Evolutionary conservation across 208 protist species (phyloP).

Genomic region (Trypanosoma vivax): DNA sequence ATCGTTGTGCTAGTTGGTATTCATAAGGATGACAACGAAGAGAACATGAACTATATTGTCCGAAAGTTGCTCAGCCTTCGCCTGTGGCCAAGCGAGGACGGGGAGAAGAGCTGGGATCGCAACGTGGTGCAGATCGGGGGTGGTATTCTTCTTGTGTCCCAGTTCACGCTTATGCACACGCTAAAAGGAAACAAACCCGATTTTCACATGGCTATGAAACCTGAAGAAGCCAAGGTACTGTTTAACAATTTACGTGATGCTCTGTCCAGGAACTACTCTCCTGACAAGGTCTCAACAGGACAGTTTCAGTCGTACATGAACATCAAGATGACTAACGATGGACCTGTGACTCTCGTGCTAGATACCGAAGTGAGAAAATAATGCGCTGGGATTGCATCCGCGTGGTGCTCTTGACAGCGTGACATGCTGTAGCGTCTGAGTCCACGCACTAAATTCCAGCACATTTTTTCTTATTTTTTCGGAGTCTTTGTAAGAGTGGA

Average conservation of each 20-base stretch:
- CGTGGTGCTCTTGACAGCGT: no score
- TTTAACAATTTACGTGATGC: slow-evolving; percentile 72
- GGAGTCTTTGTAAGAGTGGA: no score
- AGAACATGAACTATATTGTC: slow-evolving; percentile 75
- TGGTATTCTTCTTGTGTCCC: slow-evolving; percentile 80
- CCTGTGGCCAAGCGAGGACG: slow-evolving; percentile 61
- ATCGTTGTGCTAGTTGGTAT: slow-evolving; percentile 85
- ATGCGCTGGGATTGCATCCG: no score
- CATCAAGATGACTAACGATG: slow-evolving; percentile 77
- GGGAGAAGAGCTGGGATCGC: slow-evolving; percentile 60
- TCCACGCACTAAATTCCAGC: no score
- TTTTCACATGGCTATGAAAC: slow-evolving; percentile 87
- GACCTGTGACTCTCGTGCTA: slow-evolving; percentile 82
- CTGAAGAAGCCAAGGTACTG: slow-evolving; percentile 55
- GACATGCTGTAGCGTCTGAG: no score
- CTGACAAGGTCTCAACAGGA: slow-evolving; percentile 69
- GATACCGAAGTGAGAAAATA: slow-evolving; percentile 42
- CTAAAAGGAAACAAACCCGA: slow-evolving; percentile 89
- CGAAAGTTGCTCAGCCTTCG: slow-evolving; percentile 71
- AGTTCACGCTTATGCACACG: slow-evolving; percentile 88
- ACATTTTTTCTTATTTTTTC: no score
- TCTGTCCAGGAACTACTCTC: slow-evolving; percentile 38
- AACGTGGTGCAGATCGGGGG: slow-evolving; percentile 82
- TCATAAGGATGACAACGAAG: slow-evolving; percentile 47
- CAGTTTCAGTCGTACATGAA: slow-evolving; percentile 87